Evolutionary conservation across 192 early-diverging fungal species (phyloP).

Genomic region (Linnemannia elongata): DNA sequence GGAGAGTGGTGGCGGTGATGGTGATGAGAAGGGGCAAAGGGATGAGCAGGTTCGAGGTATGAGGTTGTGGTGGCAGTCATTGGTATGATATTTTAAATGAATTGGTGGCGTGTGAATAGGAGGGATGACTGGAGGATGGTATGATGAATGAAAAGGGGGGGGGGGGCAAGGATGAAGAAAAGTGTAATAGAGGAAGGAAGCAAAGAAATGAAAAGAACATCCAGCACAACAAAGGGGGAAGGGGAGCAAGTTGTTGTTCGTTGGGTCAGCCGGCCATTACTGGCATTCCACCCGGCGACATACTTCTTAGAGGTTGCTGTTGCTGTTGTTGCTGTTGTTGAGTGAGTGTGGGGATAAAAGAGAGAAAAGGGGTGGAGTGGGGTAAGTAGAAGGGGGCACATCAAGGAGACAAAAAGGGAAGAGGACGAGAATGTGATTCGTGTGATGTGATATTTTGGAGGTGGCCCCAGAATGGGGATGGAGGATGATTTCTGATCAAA

Average conservation of each 20-base stretch:
- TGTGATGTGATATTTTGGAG: background rate
- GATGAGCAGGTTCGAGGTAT: background rate
- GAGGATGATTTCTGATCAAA: background rate
- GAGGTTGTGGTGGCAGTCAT: background rate
- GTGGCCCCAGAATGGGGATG: background rate
- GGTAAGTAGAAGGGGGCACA: background rate
- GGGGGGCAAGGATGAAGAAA: background rate
- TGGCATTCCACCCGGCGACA: no score
- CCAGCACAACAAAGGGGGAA: no score
- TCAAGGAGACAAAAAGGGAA: background rate
- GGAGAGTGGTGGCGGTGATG: background rate
- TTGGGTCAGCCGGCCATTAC: no score
- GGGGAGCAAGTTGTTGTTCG: background rate
- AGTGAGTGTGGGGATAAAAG: background rate
- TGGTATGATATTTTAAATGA: background rate
- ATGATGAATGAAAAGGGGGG: background rate
- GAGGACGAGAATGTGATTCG: background rate
- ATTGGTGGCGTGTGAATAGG: slow-evolving; percentile 10
- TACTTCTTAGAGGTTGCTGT: background rate
- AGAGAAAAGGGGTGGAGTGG: background rate
- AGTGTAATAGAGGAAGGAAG: background rate
- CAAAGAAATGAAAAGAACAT: background rate
- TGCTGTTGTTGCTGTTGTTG: background rate
- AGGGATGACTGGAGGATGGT: background rate
- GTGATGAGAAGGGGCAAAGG: background rate